Base-by-base conservation (phyloP, 306 rosid genomes). In the Pterocarpus macrocarpus region DNA sequence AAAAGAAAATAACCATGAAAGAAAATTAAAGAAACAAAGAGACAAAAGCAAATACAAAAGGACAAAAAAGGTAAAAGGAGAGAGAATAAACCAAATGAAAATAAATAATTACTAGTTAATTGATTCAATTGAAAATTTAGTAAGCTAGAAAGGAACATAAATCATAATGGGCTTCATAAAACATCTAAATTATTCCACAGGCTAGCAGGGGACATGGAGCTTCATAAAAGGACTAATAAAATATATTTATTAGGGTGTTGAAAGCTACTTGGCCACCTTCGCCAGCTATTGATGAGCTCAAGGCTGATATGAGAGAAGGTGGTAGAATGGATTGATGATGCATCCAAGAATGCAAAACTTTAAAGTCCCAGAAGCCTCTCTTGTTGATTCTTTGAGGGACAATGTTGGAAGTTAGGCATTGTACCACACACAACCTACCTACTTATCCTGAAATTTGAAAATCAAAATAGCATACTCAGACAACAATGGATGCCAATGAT, bases 271-370 rank as follows among this genome's bases (percentile, higher is more conserved):
- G 38, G 49, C 88, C 4, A 89, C 94, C 95, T 93, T 88, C 88
- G 74, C 82, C 92, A 47, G 87, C 77, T 49, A 87, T 77, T 64
- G 92, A 87, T 44, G 97, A 91, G 82, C 86, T 89, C 88, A 95
- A 82, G 17, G 86, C 80, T 67, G 93, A 88, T 76, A 95, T 84
- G 71, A 92, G 71, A 69, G 99, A 89, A 73, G 92, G 71, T 7
- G 97, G 97, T 36, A 95, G 83, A 68, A 89, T 72, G 66, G 97
- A 90, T 83, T 95, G 99, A 55, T 97, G 98, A 79, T 94, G 88
- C 87, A 91, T 81, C 98, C 98, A 94, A 57, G 98, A 92, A 81
- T 91, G 92, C 82, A 94, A 76, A 53, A 80, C 80, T 64, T 83
- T 76, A 64, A 78, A 68, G 28, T 72, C 86, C 47, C 85, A 73